phyloP scores from a whole-genome alignment of 2,329 filamentous ascomycete species.

The Colletotrichum siamense region DNA sequence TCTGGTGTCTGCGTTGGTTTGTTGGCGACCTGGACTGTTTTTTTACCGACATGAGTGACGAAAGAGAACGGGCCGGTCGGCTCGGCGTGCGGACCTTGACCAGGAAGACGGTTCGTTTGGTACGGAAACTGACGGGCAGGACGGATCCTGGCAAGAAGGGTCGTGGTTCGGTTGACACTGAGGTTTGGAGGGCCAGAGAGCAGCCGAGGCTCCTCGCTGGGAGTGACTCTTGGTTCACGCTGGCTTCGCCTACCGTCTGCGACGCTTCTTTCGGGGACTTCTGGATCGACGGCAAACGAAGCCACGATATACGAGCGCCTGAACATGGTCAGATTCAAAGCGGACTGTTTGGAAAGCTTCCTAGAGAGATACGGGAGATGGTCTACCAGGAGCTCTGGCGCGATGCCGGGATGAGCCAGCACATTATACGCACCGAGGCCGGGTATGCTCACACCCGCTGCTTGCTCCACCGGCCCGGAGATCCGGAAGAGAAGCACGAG shows the following conservation, averaged over 20 bases:
- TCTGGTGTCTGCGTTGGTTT: background rate
- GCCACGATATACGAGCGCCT: background rate
- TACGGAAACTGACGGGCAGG: background rate
- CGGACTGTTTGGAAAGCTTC: background rate
- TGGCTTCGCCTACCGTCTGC: background rate
- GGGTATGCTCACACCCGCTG: constrained; percentile 8
- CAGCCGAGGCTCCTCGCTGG: background rate
- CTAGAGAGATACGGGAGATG: constrained; percentile 6
- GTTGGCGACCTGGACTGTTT: background rate
- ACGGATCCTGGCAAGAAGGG: background rate
- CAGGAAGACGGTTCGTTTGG: background rate
- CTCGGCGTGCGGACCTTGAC: background rate
- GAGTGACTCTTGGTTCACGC: background rate
- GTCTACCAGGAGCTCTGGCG: constrained; percentile 14
- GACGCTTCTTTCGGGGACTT: background rate
- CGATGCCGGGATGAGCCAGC: background rate
- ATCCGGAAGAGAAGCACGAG: background rate
- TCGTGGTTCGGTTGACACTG: background rate
- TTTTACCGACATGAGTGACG: constrained; percentile 4
- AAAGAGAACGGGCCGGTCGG: background rate
- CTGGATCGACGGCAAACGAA: background rate
- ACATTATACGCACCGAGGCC: background rate
- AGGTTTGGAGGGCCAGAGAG: too few relatives aligned
- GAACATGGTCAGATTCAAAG: background rate
- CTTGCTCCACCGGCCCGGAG: background rate